A percentile compares a stretch with the other conserved stretches of the same genome.
Conservation (phyloP, 306 rosid species). For the Malus sylvestris region DNA sequence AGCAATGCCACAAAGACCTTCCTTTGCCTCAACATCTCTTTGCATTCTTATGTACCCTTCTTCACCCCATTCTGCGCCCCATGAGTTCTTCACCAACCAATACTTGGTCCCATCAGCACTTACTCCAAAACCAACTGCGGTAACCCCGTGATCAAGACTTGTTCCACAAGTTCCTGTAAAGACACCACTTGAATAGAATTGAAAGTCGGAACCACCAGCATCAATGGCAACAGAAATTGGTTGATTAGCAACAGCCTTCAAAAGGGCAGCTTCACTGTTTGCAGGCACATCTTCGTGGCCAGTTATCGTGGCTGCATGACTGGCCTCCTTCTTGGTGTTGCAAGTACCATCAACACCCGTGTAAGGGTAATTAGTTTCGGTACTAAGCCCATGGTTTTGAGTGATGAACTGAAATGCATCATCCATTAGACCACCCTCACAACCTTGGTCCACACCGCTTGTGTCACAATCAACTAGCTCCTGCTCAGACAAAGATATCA, state of each 20-base stretch:
- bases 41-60: neutral
- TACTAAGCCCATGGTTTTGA: neutral
- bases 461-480: neutral
- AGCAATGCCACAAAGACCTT: neutral
- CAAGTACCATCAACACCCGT: neutral
- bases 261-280: neutral
- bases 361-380: neutral
- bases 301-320: neutral
- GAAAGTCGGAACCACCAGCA: neutral
- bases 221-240: neutral
- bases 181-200: neutral
- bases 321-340: neutral
- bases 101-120: neutral
- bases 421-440: neutral
- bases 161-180: neutral
- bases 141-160: neutral
- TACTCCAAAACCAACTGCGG: neutral
- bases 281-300: neutral
- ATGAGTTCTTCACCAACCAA: neutral
- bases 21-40: neutral
- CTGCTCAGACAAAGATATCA: neutral
- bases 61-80: neutral
- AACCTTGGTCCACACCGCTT: neutral
- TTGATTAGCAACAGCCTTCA: neutral
- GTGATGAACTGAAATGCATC: neutral